Evolutionary conservation across 1,284 basidiomycete genomes (phyloP).

Genomic region (Rhodotorula sp.): DNA sequence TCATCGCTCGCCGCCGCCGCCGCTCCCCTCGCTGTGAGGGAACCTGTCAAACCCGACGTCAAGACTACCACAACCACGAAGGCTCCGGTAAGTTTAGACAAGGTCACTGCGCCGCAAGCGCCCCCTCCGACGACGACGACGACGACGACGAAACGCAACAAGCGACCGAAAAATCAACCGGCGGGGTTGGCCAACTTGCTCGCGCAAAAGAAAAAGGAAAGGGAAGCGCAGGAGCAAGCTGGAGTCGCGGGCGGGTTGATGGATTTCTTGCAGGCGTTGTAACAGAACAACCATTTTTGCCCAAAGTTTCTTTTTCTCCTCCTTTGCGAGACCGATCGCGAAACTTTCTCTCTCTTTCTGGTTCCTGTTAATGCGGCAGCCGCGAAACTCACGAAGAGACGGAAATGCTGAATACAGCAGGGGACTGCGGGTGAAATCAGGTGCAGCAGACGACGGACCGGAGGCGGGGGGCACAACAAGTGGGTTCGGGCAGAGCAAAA

Average conservation of each 20-base stretch:
- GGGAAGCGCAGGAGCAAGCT: neutral
- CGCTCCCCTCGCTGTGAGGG: neutral
- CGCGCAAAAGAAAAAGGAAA: conserved; percentile 28
- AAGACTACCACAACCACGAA: neutral
- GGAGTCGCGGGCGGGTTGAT: conserved; percentile 3
- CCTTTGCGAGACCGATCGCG: no score
- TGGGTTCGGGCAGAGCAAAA: no score
- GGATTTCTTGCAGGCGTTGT: conserved; percentile 30
- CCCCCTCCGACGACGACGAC: neutral
- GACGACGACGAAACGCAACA: neutral
- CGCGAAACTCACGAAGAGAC: no score
- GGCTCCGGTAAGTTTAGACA: neutral
- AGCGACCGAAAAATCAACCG: conserved; percentile 17
- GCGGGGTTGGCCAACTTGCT: conserved; percentile 25
- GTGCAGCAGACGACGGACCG: no score
- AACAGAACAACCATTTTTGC: neutral
- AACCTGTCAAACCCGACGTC: neutral
- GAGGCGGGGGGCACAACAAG: no score
- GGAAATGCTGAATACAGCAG: no score
- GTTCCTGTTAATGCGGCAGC: no score
- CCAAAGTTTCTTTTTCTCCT: no score
- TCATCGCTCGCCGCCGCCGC: neutral
- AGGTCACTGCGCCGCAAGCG: no score
- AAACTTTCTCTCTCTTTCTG: no score
- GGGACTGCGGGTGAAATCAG: no score